These are phyloP conservation scores for Diaporthe citrichinensis DNA, from an alignment of 2,329 filamentous ascomycete genomes.

Conservation along the genomic window DNA sequence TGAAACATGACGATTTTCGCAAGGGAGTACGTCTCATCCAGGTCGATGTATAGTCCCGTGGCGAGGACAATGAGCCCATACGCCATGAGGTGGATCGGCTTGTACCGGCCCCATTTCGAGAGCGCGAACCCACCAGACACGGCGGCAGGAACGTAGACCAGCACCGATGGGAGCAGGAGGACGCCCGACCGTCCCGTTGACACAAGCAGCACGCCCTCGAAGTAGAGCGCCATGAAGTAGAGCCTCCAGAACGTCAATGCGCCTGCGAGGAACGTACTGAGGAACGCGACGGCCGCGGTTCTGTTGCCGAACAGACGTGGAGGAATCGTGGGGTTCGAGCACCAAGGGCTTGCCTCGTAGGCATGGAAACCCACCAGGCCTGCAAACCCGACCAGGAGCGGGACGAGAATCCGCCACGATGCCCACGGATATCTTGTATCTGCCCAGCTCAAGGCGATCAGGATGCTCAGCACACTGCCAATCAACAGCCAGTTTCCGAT, in stretches of 20 bases:
- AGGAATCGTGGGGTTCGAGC: slow-evolving; percentile 43
- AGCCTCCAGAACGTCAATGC: slow-evolving; percentile 38
- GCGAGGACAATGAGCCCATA: slow-evolving; percentile 56
- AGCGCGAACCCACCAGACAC: slow-evolving; percentile 50
- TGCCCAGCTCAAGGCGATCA: slow-evolving; percentile 59
- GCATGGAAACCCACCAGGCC: slow-evolving; percentile 35
- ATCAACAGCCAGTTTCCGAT: slow-evolving; percentile 51
- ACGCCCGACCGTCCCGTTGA: slow-evolving; percentile 53
- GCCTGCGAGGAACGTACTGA: slow-evolving; percentile 37
- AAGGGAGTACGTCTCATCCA: slow-evolving; percentile 50
- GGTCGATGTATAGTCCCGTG: slow-evolving; percentile 57
- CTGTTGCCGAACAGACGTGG: slow-evolving; percentile 42
- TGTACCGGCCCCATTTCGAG: slow-evolving; percentile 52
- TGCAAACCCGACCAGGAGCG: slow-evolving; percentile 55
- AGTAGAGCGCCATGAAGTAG: slow-evolving; percentile 36
- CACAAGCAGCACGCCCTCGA: slow-evolving; percentile 40
- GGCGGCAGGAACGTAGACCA: slow-evolving; percentile 49
- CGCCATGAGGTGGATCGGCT: slow-evolving; percentile 52
- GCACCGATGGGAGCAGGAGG: slow-evolving; percentile 50
- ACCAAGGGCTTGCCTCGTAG: slow-evolving; percentile 26
- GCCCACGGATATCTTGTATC: slow-evolving; percentile 58
- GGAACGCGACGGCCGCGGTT: slow-evolving; percentile 35
- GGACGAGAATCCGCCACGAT: slow-evolving; percentile 51
- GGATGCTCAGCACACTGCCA: slow-evolving; percentile 49
- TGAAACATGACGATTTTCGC: slow-evolving; percentile 58